Evolutionary conservation across 2,329 filamentous ascomycete genomes (phyloP).

Genomic region (Setomelanomma holmii): DNA sequence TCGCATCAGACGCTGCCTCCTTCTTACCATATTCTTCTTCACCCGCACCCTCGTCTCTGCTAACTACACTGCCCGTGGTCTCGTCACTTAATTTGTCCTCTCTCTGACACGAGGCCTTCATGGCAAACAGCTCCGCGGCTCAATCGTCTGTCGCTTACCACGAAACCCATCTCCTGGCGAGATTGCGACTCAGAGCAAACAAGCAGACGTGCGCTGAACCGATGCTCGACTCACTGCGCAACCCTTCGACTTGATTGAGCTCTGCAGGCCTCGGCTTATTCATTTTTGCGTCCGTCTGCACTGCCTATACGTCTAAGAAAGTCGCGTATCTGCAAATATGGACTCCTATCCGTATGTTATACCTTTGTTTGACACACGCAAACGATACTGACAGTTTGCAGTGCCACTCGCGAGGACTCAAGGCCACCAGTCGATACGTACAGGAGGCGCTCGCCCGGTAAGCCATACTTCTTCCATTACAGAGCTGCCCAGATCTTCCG

Average conservation of each 20-base stretch:
- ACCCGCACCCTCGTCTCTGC: slow-evolving; percentile 31
- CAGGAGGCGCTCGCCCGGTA: slow-evolving; percentile 74
- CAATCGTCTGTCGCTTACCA: slow-evolving; percentile 37
- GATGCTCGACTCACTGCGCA: slow-evolving; percentile 26
- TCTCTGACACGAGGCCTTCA: slow-evolving; percentile 50
- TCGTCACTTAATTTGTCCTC: slow-evolving; percentile 44
- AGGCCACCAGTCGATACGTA: slow-evolving; percentile 55
- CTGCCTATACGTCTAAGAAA: background rate
- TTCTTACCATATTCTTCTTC: slow-evolving; percentile 34
- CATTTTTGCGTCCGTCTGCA: background rate
- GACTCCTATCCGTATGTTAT: slow-evolving; percentile 48
- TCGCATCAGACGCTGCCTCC: slow-evolving; percentile 37
- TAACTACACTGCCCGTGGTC: slow-evolving; percentile 35
- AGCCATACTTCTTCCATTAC: slow-evolving; percentile 34
- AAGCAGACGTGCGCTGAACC: slow-evolving; percentile 18
- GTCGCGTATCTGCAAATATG: slow-evolving; percentile 28
- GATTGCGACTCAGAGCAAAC: slow-evolving; percentile 26
- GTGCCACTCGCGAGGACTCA: slow-evolving; percentile 60
- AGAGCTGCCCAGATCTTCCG: no score
- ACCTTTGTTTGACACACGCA: background rate
- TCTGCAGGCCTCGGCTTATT: slow-evolving; percentile 8
- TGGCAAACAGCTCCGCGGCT: slow-evolving; percentile 51
- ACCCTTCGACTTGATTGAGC: slow-evolving; percentile 15
- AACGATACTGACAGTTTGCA: slow-evolving; percentile 23
- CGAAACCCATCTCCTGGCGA: slow-evolving; percentile 33